phyloP scores from a whole-genome alignment of 2,329 filamentous ascomycete species.

The Stenocarpella maydis region DNA sequence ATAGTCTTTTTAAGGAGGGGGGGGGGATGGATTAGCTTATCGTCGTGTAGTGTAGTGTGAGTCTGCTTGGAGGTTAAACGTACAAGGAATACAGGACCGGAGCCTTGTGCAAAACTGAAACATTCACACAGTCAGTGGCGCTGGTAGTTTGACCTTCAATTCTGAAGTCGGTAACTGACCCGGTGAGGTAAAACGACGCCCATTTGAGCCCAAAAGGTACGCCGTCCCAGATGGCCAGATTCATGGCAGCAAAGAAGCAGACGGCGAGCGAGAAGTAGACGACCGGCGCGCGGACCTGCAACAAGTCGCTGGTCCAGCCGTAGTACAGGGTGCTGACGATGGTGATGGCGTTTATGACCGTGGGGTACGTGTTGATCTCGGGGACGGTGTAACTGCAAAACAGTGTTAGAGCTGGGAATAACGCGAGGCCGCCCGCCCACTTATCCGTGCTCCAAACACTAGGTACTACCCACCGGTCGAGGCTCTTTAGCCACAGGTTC shows the following conservation, averaged over 20 bases:
- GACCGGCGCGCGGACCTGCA: conserved; percentile 40
- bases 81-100: conserved; percentile 40
- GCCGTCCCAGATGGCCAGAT: conserved; percentile 41
- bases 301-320: conserved; percentile 42
- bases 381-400: conserved; percentile 39
- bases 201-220: conserved; percentile 41
- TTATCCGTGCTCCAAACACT: too few relatives aligned
- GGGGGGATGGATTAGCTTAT: too few relatives aligned
- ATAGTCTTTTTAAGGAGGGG: conserved; percentile 35
- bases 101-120: conserved; percentile 39
- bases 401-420: neutral
- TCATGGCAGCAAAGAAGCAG: conserved; percentile 41
- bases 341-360: conserved; percentile 41
- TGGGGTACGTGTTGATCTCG: conserved; percentile 45
- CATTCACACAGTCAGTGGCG: neutral
- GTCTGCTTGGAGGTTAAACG: neutral
- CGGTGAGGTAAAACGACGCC: conserved; percentile 41
- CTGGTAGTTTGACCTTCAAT: fast-evolving
- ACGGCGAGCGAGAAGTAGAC: conserved; percentile 41
- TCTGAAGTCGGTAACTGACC: conserved; percentile 11
- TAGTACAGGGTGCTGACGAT: conserved; percentile 42
- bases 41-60: too few relatives aligned
- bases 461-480: conserved; percentile 33
- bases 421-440: too few relatives aligned
- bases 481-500: conserved; percentile 40